Conservation (phyloP, 1,284 basidiomycete genomes). For the Inonotus obliquus region DNA sequence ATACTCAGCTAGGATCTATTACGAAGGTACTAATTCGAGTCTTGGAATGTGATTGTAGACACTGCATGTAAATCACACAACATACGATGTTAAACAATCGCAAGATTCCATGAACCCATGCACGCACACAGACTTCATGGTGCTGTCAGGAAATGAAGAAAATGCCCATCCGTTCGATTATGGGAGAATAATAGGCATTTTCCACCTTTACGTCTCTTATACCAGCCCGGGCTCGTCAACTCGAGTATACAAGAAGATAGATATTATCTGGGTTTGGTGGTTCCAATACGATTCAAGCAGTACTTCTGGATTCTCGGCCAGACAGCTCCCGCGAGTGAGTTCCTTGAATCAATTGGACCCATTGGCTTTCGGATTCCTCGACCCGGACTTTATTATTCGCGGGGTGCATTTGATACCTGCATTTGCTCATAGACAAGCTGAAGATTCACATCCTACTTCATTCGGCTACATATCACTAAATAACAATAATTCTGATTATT, state of each 20-base stretch:
- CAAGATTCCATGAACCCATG: conserved; percentile 37
- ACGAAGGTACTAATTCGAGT: too few relatives aligned
- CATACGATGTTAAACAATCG: conserved; percentile 35
- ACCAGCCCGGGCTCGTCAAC: not conserved
- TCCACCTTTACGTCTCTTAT: conserved; percentile 12
- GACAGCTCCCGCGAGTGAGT: not conserved
- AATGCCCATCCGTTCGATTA: conserved; percentile 21
- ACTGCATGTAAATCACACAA: conserved; percentile 39
- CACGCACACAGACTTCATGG: conserved; percentile 33
- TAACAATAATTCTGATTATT: conserved; percentile 13
- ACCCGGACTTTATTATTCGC: conserved; percentile 3
- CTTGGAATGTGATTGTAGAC: conserved; percentile 10
- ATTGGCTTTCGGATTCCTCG: conserved; percentile 6
- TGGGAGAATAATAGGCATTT: conserved; percentile 20
- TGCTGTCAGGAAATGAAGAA: conserved; percentile 22
- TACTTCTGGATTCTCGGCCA: not conserved
- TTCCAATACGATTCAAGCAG: not conserved
- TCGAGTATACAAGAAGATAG: not conserved
- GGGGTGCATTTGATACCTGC: conserved; percentile 4
- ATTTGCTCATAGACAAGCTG: not conserved
- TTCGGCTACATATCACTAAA: conserved; percentile 20
- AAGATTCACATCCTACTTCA: conserved; percentile 19
- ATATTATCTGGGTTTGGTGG: not conserved
- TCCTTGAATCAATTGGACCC: not conserved
- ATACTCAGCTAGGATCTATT: too few relatives aligned